Evolutionary conservation across 176 grass and related monocot species (phyloP).

Genomic region (Oryza glaberrima): DNA sequence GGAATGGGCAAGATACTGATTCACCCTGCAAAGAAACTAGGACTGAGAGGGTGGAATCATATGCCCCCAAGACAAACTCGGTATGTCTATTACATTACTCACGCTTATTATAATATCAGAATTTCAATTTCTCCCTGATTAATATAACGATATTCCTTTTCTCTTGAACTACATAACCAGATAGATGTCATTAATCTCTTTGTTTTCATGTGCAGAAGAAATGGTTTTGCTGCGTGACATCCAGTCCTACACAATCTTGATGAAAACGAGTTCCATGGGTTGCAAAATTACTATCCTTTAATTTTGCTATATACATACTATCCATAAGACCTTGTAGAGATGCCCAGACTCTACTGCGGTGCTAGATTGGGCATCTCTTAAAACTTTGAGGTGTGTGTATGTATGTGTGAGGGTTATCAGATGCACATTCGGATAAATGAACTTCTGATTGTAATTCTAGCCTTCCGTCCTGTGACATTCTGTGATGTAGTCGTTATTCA

Average conservation of each 20-base stretch:
- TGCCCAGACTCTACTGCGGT: slow-evolving; percentile 33
- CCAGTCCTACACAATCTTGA: slow-evolving; percentile 78
- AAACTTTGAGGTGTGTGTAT: slow-evolving; percentile 55
- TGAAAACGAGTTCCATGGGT: slow-evolving; percentile 9
- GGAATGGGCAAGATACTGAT: slow-evolving; percentile 62
- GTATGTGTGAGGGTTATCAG: slow-evolving; percentile 50
- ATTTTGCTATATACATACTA: slow-evolving; percentile 70
- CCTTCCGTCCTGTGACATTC: background rate
- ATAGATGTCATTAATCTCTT: background rate
- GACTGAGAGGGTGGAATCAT: slow-evolving; percentile 49
- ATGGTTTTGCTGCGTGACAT: slow-evolving; percentile 86
- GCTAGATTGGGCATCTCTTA: slow-evolving; percentile 37
- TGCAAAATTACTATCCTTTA: slow-evolving; percentile 48
- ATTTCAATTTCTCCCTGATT: slow-evolving; percentile 18
- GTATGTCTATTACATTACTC: slow-evolving; percentile 35
- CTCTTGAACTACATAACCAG: background rate
- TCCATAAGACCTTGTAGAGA: slow-evolving; percentile 63
- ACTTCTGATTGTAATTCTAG: slow-evolving; percentile 52
- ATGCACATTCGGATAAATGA: slow-evolving; percentile 43
- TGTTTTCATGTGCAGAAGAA: slow-evolving; percentile 66
- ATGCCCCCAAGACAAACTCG: slow-evolving; percentile 57
- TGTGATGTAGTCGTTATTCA: background rate
- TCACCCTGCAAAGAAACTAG: slow-evolving; percentile 65
- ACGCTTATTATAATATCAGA: background rate
- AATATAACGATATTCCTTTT: background rate